Percentiles rank a stretch among this genome's conserved stretches.
phyloP scores from a whole-genome alignment of 2,329 filamentous ascomycete species.

The Scedosporium boydii region DNA sequence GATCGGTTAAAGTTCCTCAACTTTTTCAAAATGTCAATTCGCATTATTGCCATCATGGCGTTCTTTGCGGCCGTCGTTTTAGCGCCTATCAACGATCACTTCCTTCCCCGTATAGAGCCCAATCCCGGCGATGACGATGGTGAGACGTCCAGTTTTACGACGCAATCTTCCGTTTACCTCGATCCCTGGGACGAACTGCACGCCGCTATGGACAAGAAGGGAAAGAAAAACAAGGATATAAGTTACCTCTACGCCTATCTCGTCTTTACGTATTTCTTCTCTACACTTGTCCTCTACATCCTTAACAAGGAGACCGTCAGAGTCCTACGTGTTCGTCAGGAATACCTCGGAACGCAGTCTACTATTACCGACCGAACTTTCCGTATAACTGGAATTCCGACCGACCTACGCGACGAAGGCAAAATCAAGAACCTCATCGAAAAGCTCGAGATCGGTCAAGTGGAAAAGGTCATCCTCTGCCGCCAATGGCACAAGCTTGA shows the following conservation, averaged over 20 bases:
- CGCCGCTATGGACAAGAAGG: constrained; percentile 8
- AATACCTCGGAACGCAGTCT: constrained; percentile 85
- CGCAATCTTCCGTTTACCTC: neutral
- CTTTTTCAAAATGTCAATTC: constrained; percentile 93
- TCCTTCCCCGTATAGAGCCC: constrained; percentile 15
- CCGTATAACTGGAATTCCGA: constrained; percentile 78
- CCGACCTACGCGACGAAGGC: constrained; percentile 67
- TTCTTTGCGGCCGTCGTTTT: constrained; percentile 76
- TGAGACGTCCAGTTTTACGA: neutral
- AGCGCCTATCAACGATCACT: constrained; percentile 74
- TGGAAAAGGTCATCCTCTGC: constrained; percentile 80
- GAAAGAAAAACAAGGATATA: constrained; percentile 24
- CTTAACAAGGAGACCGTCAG: constrained; percentile 75
- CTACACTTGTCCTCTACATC: constrained; percentile 68
- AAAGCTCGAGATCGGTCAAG: constrained; percentile 77
- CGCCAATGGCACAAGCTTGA: constrained; percentile 81
- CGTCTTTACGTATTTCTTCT: constrained; percentile 91
- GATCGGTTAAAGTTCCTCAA: constrained; percentile 54
- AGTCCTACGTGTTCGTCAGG: constrained; percentile 77
- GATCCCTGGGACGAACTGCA: neutral
- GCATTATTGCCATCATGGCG: constrained; percentile 68
- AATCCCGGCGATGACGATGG: constrained; percentile 1
- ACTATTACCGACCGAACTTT: constrained; percentile 96
- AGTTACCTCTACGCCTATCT: constrained; percentile 85
- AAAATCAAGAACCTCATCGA: constrained; percentile 83